phyloP scores from a whole-genome alignment of 352 stramenopile species.

The Globisporangium cederbergense region DNA sequence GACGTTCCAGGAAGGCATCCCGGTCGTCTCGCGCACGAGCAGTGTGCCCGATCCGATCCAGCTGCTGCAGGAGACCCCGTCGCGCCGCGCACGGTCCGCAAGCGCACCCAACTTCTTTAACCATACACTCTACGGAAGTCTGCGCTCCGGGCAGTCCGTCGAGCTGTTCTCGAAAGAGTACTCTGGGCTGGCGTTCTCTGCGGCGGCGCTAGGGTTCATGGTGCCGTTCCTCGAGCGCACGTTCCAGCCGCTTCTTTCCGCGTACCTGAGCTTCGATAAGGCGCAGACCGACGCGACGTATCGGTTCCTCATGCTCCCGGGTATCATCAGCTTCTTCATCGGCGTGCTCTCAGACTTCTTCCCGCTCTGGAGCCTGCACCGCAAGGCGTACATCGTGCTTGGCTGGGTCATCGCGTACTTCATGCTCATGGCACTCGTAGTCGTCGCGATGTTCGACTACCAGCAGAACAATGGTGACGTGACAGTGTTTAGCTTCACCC shows the following conservation, averaged over 20 bases:
- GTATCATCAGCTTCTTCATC: conserved; percentile 70
- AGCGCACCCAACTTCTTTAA: conserved; percentile 71
- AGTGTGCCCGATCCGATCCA: conserved; percentile 64
- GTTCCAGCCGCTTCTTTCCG: conserved; percentile 59
- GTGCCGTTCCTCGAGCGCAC: conserved; percentile 52
- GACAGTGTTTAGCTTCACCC: conserved; percentile 33
- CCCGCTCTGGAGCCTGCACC: conserved; percentile 66
- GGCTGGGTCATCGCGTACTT: conserved; percentile 72
- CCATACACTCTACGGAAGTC: conserved; percentile 68
- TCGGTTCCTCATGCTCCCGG: conserved; percentile 53
- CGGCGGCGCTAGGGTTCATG: conserved; percentile 57
- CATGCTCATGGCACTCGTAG: conserved; percentile 59
- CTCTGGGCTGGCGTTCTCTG: conserved; percentile 57
- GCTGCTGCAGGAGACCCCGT: conserved; percentile 50
- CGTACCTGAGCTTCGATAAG: conserved; percentile 48
- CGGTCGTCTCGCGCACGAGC: conserved; percentile 51
- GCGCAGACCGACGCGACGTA: conserved; percentile 46
- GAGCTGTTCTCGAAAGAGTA: conserved; percentile 64
- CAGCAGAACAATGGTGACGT: conserved; percentile 18
- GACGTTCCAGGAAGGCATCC: conserved; percentile 60
- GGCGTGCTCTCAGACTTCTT: conserved; percentile 78
- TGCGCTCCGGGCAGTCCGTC: conserved; percentile 45
- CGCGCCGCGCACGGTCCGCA: conserved; percentile 36
- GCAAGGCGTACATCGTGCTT: conserved; percentile 76
- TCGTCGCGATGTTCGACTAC: conserved; percentile 61